Evolutionary conservation across 768 basidiomycete genomes (phyloP), one percentile per base, ranked within the genome.

Genomic region (Podaxis sp.): DNA sequence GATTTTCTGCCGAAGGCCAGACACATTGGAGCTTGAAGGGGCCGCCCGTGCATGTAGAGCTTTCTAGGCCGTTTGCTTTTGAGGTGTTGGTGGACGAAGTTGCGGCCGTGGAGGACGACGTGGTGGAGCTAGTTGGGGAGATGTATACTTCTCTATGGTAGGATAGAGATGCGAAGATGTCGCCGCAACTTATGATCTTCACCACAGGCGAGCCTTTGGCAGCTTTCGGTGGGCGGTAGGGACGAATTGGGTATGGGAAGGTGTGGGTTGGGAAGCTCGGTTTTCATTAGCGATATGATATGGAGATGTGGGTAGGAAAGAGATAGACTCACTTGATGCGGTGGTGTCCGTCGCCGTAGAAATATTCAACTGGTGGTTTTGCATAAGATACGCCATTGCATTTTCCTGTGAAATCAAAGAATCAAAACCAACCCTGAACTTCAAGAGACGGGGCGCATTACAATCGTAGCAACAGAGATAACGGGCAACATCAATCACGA

Each of bases 111-210:
- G n/a, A n/a, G n/a, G n/a, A n/a, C n/a, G n/a, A n/a, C 7, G 33
- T 36, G 49, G 48, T 0, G 84, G 6, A n/a, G 73, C 2, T 36
- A 28, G 63, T 60, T 30, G 66, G 62, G 6, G 81, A 77, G 0
- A 88, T 90, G 72, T 93, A 98, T 2, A 98, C 84, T 72, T 98
- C 96, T n/a, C 96, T 96, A 54, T 88, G 88, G 0, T 83, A 84
- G 0, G 92, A 90, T 2, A 98, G 77, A 0, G 93, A 91, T 0
- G 91, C 94, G 66, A 98, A 93, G 1, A 83, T 77, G 46, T 88
- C 87, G 24, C 95, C 95, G 65, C 87, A 90, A 54, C 83, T 84
- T 6, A 87, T 87, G 56, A 99, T 81, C 73, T 95, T 97, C 44
- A 80, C 79, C 54, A 98, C 92, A 54, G 80, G 84, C 0, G 92